These are phyloP conservation scores for Aspergillus japonicus DNA, from an alignment of 2,329 filamentous ascomycete genomes.

Conservation along the genomic window DNA sequence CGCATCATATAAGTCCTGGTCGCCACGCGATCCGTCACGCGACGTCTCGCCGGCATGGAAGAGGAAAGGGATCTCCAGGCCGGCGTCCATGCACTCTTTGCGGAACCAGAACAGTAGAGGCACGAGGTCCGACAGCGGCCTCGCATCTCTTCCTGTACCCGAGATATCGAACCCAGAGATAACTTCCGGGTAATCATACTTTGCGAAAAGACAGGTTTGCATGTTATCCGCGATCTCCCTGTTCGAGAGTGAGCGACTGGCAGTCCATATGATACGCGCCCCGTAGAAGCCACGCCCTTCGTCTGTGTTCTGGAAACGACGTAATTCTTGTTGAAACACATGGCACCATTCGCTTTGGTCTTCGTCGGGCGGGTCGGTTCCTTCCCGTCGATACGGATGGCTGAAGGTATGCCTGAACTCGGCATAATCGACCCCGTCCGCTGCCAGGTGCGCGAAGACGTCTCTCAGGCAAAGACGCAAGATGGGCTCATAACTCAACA, in stretches of 20 bases:
- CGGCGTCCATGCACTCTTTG: slow-evolving; percentile 74
- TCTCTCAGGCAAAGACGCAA: slow-evolving; percentile 72
- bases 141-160: slow-evolving; percentile 78
- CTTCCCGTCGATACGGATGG: slow-evolving; percentile 66
- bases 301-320: slow-evolving; percentile 68
- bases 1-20: slow-evolving; percentile 86
- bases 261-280: slow-evolving; percentile 80
- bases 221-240: slow-evolving; percentile 73
- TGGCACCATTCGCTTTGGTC: slow-evolving; percentile 70
- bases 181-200: slow-evolving; percentile 73
- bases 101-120: slow-evolving; percentile 93
- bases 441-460: slow-evolving; percentile 68
- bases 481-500: slow-evolving; percentile 89
- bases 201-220: slow-evolving; percentile 82
- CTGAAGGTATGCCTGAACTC: slow-evolving; percentile 78
- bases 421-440: slow-evolving; percentile 80
- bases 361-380: slow-evolving; percentile 63
- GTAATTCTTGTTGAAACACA: slow-evolving; percentile 74
- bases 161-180: slow-evolving; percentile 88
- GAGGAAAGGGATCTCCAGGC: slow-evolving; percentile 85
- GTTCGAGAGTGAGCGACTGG: slow-evolving; percentile 63
- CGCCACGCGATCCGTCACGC: slow-evolving; percentile 72
- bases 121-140: slow-evolving; percentile 71
- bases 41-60: slow-evolving; percentile 92
- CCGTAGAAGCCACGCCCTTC: slow-evolving; percentile 81